A percentile compares a stretch with the other conserved stretches of the same genome.
Conservation (phyloP, 805 yeast genomes). For the Metschnikowia gelsemii region DNA sequence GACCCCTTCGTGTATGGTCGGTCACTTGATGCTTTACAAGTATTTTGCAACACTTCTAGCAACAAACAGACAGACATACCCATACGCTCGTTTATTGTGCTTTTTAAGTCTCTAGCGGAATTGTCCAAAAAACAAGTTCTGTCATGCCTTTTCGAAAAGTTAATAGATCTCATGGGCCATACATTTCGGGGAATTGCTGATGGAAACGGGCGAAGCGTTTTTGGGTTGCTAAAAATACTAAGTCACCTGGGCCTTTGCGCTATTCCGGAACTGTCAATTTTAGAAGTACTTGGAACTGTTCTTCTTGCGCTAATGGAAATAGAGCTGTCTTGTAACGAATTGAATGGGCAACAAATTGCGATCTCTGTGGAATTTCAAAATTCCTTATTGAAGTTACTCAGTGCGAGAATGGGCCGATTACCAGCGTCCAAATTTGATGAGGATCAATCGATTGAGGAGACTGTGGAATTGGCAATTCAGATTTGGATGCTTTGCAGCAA, state of each 20-base stretch:
- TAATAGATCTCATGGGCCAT: slow-evolving; percentile 8
- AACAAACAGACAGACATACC: slow-evolving; percentile 21
- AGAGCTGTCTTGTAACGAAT: slow-evolving; percentile 2
- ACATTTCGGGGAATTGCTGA: slow-evolving; percentile 8
- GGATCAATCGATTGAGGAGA: slow-evolving; percentile 23
- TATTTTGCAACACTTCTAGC: slow-evolving; percentile 21
- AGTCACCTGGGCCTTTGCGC: slow-evolving; percentile 5
- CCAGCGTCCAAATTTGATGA: slow-evolving; percentile 27
- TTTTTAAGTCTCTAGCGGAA: slow-evolving; percentile 17
- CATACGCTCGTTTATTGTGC: slow-evolving; percentile 18
- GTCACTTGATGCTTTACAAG: slow-evolving; percentile 24
- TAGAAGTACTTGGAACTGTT: slow-evolving; percentile 13
- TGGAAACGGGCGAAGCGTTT: slow-evolving; percentile 4
- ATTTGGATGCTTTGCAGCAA: slow-evolving; percentile 31
- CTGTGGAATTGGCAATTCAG: slow-evolving; percentile 30
- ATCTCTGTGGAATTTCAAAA: slow-evolving; percentile 18
- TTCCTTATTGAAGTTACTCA: slow-evolving; percentile 19
- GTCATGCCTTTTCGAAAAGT: slow-evolving; percentile 8
- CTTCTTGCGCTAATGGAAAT: slow-evolving; percentile 13
- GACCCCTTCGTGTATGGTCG: slow-evolving; percentile 27
- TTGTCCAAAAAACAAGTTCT: background rate
- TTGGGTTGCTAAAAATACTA: slow-evolving; percentile 12
- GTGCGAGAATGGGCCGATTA: slow-evolving; percentile 36
- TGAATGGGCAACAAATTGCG: slow-evolving; percentile 21
- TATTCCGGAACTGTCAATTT: slow-evolving; percentile 8